Percentiles rank a stretch among this genome's conserved stretches.
These are phyloP conservation scores for Pseudopyrenochaeta lycopersici DNA, from an alignment of 2,329 filamentous ascomycete species.

Conservation along the genomic window DNA sequence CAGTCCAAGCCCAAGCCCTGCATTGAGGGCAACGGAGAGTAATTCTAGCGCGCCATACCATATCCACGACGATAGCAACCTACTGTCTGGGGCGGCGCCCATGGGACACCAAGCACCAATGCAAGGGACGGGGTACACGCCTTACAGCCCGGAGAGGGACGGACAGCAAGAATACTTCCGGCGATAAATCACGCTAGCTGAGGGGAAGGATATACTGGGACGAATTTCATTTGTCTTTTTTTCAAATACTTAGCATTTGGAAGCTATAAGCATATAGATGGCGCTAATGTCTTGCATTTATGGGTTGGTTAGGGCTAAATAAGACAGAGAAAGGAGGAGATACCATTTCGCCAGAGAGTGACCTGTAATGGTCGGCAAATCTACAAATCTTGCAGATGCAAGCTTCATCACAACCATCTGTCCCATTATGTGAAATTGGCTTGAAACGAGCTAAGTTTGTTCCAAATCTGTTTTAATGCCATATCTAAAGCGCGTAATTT, in stretches of 20 bases:
- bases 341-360: neutral
- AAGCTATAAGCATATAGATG: neutral
- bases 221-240: slow-evolving; percentile 9
- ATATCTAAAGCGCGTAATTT: too few relatives aligned
- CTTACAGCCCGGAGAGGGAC: slow-evolving; percentile 39
- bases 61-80: slow-evolving; percentile 28
- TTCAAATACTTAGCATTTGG: neutral
- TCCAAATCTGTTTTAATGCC: too few relatives aligned
- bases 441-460: too few relatives aligned
- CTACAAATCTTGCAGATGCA: too few relatives aligned
- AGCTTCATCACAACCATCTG: too few relatives aligned
- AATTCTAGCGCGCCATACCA: slow-evolving; percentile 35
- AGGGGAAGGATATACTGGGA: slow-evolving; percentile 2
- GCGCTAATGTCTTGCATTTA: neutral
- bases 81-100: slow-evolving; percentile 44
- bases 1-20: slow-evolving; percentile 48
- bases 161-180: slow-evolving; percentile 33
- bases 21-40: slow-evolving; percentile 29
- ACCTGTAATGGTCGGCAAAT: too few relatives aligned
- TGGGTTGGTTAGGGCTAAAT: neutral
- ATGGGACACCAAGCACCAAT: slow-evolving; percentile 38
- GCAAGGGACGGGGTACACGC: slow-evolving; percentile 28
- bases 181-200: neutral
- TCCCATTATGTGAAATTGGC: too few relatives aligned
- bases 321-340: neutral